These are phyloP conservation scores for Rubia tinctorum DNA, from an alignment of 305 asterid species.

Conservation along the genomic window DNA sequence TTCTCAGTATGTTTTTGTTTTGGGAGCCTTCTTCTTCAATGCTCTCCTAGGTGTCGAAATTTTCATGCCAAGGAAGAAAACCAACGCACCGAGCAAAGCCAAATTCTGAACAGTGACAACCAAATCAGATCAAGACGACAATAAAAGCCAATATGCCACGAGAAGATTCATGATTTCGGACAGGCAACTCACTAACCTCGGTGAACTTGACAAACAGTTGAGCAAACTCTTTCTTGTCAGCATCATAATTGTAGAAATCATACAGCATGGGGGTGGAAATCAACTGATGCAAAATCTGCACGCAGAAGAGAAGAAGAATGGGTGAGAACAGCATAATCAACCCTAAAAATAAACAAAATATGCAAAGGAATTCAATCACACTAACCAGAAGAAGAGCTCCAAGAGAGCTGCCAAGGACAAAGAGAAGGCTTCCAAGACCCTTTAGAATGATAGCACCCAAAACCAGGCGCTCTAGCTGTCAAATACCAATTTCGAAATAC, in stretches of 20 bases:
- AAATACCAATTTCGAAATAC: constrained; percentile 17
- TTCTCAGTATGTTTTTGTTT: constrained; percentile 60
- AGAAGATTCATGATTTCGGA: neutral
- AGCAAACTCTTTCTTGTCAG: constrained; percentile 60
- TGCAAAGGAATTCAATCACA: constrained; percentile 17
- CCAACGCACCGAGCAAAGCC: constrained; percentile 83
- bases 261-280: constrained; percentile 63
- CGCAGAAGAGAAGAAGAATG: constrained; percentile 10
- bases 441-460: constrained; percentile 64
- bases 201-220: constrained; percentile 63
- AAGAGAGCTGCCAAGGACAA: constrained; percentile 67
- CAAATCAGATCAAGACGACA: neutral
- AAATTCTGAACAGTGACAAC: constrained; percentile 38
- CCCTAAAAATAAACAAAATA: neutral
- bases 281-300: constrained; percentile 73
- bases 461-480: constrained; percentile 65
- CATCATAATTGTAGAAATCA: constrained; percentile 90
- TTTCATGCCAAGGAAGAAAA: constrained; percentile 87
- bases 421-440: constrained; percentile 76
- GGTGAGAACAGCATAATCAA: constrained; percentile 4
- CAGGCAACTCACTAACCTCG: constrained; percentile 42
- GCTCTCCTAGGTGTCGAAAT: constrained; percentile 69
- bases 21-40: constrained; percentile 61
- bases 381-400: constrained; percentile 81
- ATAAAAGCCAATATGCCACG: neutral